Conservation (phyloP, 164 flowering plant genomes). For the Piper betle region DNA sequence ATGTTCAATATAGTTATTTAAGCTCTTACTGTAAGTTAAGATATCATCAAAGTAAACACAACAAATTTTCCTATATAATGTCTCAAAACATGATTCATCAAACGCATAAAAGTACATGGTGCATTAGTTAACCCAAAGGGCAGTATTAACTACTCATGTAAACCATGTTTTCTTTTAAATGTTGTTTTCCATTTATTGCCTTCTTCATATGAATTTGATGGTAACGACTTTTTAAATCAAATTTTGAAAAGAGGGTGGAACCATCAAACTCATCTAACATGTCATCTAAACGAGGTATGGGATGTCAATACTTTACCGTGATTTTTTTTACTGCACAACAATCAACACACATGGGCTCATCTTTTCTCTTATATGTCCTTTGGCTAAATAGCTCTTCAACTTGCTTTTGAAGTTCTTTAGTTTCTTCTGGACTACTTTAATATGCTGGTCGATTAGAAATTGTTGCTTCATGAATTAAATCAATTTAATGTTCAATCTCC, state of each 20-base stretch:
- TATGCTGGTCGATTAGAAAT: background rate
- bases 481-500: slow-evolving; percentile 1
- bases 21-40: too few relatives aligned
- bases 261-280: slow-evolving; percentile 2
- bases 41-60: too few relatives aligned
- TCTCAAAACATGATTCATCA: too few relatives aligned
- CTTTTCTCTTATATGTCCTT: too few relatives aligned
- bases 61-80: too few relatives aligned
- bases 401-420: too few relatives aligned
- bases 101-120: too few relatives aligned
- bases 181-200: background rate
- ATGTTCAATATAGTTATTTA: too few relatives aligned
- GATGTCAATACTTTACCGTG: background rate
- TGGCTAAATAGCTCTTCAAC: too few relatives aligned
- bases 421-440: slow-evolving; percentile 1
- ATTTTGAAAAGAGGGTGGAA: slow-evolving; percentile 1
- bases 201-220: background rate
- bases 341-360: background rate
- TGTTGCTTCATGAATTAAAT: background rate
- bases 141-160: background rate
- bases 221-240: background rate
- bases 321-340: slow-evolving; percentile 1
- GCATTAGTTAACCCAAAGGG: background rate
- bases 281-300: slow-evolving; percentile 1
- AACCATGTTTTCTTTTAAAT: background rate